Evolutionary conservation across 441 rosid genomes (phyloP), one percentile per base, ranked within the genome.

Genomic region (Erysimum cheiri): DNA sequence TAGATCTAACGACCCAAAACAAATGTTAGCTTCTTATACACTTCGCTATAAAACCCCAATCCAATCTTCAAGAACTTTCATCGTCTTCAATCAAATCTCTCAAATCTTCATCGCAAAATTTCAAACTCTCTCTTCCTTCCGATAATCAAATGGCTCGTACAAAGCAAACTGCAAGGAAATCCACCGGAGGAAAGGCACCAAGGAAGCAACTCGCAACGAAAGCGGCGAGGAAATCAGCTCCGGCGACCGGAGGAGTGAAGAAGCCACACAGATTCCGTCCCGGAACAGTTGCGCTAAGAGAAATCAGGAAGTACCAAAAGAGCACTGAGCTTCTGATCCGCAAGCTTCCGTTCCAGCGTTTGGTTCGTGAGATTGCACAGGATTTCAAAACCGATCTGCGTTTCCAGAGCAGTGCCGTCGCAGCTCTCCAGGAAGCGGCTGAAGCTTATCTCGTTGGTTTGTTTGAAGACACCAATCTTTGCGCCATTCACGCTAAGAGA

Each of bases 191-290:
- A 4, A 84, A 84, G 71, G 87, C 85, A 4, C 87, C 85, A n/a
- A 74, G 87, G 28, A 84, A 84, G 84, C 86, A 84, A 73, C 71
- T 82, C 10, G 85, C 85, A 0, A 84, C 88, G 0, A 84, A 82
- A 46, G 88, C 86, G 0, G 88, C 86, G 3, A 39, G 88, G 37
- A 84, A 84, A 33, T 85, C 85, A 0, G 88, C 86, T 15, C 86
- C 88, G 12, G 88, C 88, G 10, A 84, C 88, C 8, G 88, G 84
- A 35, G 86, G 86, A 28, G 88, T 84, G 69, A 84, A 84, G 84
- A 84, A 84, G 62, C 85, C 85, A 0, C 88, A 84, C 74, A 78
- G 88, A 29, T 84, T 84, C 71, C 80, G 88, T 67, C 88, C 86
- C 0, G 86, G 86, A 29, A 82, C 88, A 0, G 88, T 84, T 1